Evolutionary conservation across 768 basidiomycete species (phyloP).

Genomic region (Porpolomopsis calyptriformis): DNA sequence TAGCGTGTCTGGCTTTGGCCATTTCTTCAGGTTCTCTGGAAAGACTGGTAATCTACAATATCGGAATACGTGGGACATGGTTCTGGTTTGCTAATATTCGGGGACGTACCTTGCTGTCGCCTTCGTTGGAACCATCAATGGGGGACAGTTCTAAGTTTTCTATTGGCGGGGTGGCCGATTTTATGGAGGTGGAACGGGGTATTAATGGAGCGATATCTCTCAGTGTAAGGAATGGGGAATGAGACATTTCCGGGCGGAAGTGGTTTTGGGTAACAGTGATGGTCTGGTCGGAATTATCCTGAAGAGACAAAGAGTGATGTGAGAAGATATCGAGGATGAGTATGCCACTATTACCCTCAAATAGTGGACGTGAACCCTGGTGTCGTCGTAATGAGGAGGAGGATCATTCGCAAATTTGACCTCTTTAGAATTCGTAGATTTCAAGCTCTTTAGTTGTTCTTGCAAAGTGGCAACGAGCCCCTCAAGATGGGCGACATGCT

Average conservation of each 20-base stretch:
- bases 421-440: conserved; percentile 17
- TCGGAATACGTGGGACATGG: neutral
- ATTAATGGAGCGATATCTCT: too few species aligned
- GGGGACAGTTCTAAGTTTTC: too few species aligned
- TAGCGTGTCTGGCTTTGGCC: conserved; percentile 42
- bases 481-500: conserved; percentile 31
- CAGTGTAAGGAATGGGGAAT: too few species aligned
- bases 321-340: neutral
- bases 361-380: neutral
- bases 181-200: too few species aligned
- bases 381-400: conserved; percentile 32
- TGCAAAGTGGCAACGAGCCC: conserved; percentile 28
- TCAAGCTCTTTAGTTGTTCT: conserved; percentile 24
- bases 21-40: conserved; percentile 33
- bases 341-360: conserved; percentile 18
- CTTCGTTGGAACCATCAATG: too few species aligned
- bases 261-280: neutral
- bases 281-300: neutral
- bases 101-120: neutral
- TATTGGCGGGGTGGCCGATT: too few species aligned
- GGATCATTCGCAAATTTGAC: conserved; percentile 20
- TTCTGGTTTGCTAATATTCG: neutral
- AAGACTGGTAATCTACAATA: neutral
- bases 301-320: neutral
- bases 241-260: neutral